Conservation (phyloP, 257 asterid species). For the Gentiana straminea region DNA sequence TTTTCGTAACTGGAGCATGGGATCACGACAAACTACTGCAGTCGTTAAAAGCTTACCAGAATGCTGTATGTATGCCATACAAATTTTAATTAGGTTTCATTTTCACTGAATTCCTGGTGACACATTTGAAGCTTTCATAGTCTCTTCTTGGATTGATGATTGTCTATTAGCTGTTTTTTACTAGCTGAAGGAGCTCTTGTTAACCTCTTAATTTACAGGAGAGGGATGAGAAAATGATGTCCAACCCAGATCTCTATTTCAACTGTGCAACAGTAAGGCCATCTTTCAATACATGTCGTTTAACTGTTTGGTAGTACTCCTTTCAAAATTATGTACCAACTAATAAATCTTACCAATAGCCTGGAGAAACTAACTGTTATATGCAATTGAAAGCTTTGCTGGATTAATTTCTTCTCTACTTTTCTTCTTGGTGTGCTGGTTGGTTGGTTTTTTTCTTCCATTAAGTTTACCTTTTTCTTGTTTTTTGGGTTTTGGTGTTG, state of each 20-base stretch:
- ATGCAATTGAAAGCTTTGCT: too few species aligned
- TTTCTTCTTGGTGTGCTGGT: too few species aligned
- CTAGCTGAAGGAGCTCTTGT: conserved; percentile 3
- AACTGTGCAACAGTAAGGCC: conserved; percentile 79
- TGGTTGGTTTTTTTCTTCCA: too few species aligned
- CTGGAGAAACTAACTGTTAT: too few species aligned
- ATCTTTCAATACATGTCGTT: neutral
- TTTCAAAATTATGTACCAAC: neutral
- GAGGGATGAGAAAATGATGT: conserved; percentile 73
- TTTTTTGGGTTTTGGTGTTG: too few species aligned
- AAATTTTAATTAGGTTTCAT: neutral
- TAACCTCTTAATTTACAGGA: conserved; percentile 41
- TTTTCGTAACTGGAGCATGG: conserved; percentile 85
- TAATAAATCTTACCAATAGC: too few species aligned
- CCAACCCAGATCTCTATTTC: conserved; percentile 82
- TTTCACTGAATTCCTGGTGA: neutral
- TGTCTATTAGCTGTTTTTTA: conserved; percentile 7
- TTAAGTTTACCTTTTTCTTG: too few species aligned
- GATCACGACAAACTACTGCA: conserved; percentile 66
- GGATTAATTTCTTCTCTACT: too few species aligned
- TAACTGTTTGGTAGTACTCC: neutral
- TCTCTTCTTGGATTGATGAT: neutral
- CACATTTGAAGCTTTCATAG: neutral
- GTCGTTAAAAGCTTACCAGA: conserved; percentile 87
- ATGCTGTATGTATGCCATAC: conserved; percentile 57